phyloP scores from a whole-genome alignment of 1,284 basidiomycete species.

The Ceratobasidium papillatum region DNA sequence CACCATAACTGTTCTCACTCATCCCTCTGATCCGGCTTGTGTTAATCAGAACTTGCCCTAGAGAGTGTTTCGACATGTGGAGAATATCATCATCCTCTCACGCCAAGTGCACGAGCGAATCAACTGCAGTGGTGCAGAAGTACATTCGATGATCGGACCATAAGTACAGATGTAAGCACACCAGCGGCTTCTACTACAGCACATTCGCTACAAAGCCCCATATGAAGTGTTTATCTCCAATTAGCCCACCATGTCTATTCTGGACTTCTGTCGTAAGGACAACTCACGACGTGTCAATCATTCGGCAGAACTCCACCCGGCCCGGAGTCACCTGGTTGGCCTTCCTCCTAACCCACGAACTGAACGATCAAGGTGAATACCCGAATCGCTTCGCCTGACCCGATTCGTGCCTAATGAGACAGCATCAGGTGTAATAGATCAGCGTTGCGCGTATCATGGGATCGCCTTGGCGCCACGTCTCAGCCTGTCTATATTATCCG shows the following conservation, averaged over 20 bases:
- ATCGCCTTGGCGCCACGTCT: neutral
- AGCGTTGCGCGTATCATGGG: neutral
- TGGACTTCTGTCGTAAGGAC: neutral
- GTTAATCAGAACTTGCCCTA: too few relatives aligned
- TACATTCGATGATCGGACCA: neutral
- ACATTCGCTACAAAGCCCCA: neutral
- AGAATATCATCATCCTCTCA: too few relatives aligned
- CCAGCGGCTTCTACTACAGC: neutral
- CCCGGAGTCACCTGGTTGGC: slow-evolving; percentile 1
- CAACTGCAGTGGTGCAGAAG: too few relatives aligned
- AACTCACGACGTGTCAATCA: neutral
- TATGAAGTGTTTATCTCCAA: too few relatives aligned
- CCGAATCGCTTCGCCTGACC: neutral
- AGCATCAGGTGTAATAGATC: too few relatives aligned
- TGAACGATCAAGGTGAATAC: too few relatives aligned
- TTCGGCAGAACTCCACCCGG: neutral
- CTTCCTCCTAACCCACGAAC: neutral
- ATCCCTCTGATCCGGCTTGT: too few relatives aligned
- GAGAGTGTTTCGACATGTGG: too few relatives aligned
- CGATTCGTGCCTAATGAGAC: neutral
- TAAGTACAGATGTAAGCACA: neutral
- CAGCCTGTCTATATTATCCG: neutral
- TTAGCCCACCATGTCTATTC: neutral
- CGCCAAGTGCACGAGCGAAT: too few relatives aligned
- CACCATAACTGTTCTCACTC: neutral